These are phyloP conservation scores for Russula vinacea DNA, from an alignment of 768 basidiomycete genomes.

Conservation along the genomic window DNA sequence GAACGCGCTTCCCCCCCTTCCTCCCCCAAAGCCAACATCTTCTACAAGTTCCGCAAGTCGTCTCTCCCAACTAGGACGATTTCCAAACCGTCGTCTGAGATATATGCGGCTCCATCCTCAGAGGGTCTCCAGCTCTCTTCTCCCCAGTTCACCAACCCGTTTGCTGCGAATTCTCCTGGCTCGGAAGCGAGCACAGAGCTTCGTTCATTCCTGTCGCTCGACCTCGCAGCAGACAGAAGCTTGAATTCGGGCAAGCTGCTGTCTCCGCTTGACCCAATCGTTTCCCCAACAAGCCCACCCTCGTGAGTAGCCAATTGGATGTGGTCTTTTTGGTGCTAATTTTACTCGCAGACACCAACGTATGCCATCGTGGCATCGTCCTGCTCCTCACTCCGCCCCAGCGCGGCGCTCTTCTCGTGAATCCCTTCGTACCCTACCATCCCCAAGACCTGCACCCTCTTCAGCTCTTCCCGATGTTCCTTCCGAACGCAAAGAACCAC, in stretches of 20 bases:
- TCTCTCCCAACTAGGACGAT: slow-evolving; percentile 22
- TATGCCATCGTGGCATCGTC: not conserved
- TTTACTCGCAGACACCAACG: slow-evolving; percentile 28
- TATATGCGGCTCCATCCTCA: not conserved
- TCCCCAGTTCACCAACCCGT: slow-evolving; percentile 26
- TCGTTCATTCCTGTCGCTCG: slow-evolving; percentile 67
- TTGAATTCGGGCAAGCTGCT: slow-evolving; percentile 38
- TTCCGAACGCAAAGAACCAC: slow-evolving; percentile 13
- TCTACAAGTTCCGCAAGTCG: slow-evolving; percentile 28
- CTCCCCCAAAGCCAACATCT: slow-evolving; percentile 15
- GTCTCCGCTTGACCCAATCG: slow-evolving; percentile 36
- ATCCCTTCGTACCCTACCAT: slow-evolving; percentile 51
- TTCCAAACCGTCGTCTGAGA: slow-evolving; percentile 1
- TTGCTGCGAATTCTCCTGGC: slow-evolving; percentile 5
- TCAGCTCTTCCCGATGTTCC: slow-evolving; percentile 49
- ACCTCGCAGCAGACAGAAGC: slow-evolving; percentile 55
- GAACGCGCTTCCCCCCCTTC: slow-evolving; percentile 23
- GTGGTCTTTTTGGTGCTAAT: not conserved
- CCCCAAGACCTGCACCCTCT: slow-evolving; percentile 59
- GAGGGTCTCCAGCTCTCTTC: not conserved
- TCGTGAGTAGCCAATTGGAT: slow-evolving; percentile 4
- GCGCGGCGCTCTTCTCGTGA: slow-evolving; percentile 41
- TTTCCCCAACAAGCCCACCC: slow-evolving; percentile 16
- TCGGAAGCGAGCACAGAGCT: slow-evolving; percentile 13
- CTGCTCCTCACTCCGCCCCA: slow-evolving; percentile 24